These are phyloP conservation scores for Tricholoma sp. DNA, from an alignment of 768 basidiomycete species.

Conservation along the genomic window DNA sequence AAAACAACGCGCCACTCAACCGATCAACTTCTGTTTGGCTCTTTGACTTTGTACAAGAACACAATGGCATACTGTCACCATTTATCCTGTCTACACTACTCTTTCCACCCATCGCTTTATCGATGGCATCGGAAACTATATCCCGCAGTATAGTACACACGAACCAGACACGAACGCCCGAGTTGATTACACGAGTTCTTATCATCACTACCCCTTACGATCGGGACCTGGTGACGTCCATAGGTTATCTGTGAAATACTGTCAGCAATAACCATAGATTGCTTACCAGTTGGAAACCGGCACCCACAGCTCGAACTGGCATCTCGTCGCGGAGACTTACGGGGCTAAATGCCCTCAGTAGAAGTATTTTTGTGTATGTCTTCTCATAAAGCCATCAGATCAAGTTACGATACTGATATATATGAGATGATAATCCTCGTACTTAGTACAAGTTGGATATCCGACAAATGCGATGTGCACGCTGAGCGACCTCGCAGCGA, in stretches of 20 bases:
- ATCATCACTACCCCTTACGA: background rate
- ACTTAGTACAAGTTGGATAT: background rate
- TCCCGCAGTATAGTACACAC: no score
- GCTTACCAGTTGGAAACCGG: no score
- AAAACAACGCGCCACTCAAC: slow-evolving; percentile 20
- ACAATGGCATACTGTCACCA: background rate
- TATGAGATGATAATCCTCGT: background rate
- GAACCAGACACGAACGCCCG: no score
- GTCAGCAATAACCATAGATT: no score
- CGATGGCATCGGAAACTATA: background rate
- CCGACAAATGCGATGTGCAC: background rate
- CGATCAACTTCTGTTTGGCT: slow-evolving; percentile 18
- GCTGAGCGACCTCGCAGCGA: background rate
- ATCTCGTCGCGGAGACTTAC: no score
- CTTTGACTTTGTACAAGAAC: slow-evolving; percentile 19
- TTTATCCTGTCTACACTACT: background rate
- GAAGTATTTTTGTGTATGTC: background rate
- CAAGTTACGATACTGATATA: background rate
- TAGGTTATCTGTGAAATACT: background rate
- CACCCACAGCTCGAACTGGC: no score
- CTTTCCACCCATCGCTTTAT: background rate
- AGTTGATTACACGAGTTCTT: background rate
- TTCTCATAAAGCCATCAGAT: background rate
- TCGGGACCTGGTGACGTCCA: background rate
- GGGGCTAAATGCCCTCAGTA: background rate